Base-by-base conservation (phyloP, 441 rosid species). In the Erysimum pusillum region DNA sequence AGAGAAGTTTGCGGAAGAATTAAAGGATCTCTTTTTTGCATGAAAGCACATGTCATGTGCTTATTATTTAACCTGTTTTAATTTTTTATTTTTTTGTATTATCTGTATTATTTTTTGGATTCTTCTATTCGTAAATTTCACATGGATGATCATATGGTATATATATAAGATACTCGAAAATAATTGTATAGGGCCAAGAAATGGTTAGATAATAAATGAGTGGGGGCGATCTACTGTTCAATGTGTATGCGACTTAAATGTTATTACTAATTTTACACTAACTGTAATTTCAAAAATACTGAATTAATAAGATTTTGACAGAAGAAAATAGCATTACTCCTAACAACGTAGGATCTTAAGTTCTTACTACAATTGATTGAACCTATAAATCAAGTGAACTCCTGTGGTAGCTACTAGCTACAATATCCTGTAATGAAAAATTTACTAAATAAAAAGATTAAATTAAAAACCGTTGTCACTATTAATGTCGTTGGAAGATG, bases 1-100 rank as follows among this genome's bases (percentile, higher is more conserved):
- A 61, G 78, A 67, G 81, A 78, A 78, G 81, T 73, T 78, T 78
- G 62, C 78, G 71, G 81, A 78, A 71, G 78, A 78, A 73, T 78
- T 61, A 73, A 73, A 78, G 81, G 81, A 72, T 73, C 78, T 78
- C 14, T 44, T 25, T 66, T 57, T 18, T 71, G 81, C 76, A 56
- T 71, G 67, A 39, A 64, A 77, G 73, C 80, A 77, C 73, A 77
- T 71, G 77, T 49, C 81, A 77, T 66, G 81, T 73, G 73, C 68
- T 64, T 22, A 13, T 9, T 63, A 45, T 17, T 41, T 34, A 10
- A 53, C 25, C 41, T 51, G 13, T 18, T 28, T 18, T 25, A 1
- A 2, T 25, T 2, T 31, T n/a, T 15, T 4, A n/a, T 7, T 59
- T 32, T 64, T 18, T 58, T 36, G 10, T 69, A 17, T 31, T 56